phyloP scores from a whole-genome alignment of 75 land plant species.

The Pinus taeda region DNA sequence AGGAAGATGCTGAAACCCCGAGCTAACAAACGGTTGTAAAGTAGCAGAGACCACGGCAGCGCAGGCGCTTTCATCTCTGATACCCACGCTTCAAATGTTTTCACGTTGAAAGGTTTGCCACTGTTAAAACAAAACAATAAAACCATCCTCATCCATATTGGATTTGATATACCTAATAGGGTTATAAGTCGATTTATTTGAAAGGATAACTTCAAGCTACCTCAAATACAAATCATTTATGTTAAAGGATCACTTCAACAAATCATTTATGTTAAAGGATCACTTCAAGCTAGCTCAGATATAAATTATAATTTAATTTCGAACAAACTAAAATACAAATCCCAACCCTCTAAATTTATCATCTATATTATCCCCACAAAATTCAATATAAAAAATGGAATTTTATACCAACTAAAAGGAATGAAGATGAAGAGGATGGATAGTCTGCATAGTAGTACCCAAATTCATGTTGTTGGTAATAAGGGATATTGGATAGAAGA shows the following conservation, averaged over 20 bases:
- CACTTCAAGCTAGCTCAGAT: too few species aligned
- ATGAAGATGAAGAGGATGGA: neutral
- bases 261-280: too few species aligned
- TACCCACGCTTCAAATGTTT: slow-evolving; percentile 24
- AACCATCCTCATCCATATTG: neutral
- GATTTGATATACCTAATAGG: too few species aligned
- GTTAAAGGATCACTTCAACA: too few species aligned
- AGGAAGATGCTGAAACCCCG: slow-evolving; percentile 32
- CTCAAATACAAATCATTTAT: too few species aligned
- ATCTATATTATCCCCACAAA: neutral
- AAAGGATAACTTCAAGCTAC: too few species aligned
- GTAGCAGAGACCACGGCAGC: neutral
- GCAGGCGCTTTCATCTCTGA: too few species aligned
- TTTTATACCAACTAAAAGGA: too few species aligned
- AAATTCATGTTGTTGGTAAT: slow-evolving; percentile 47
- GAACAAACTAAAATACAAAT: too few species aligned
- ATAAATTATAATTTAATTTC: too few species aligned
- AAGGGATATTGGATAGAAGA: slow-evolving; percentile 65
- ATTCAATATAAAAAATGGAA: neutral
- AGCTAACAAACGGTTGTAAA: slow-evolving; percentile 43
- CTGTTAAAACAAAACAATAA: slow-evolving; percentile 20
- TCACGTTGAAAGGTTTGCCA: slow-evolving; percentile 41
- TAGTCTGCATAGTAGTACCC: slow-evolving; percentile 33
- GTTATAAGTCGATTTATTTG: too few species aligned
- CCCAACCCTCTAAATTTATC: too few species aligned